phyloP scores from a whole-genome alignment of 106 monocot genomes.

The Gastrodia elata region DNA sequence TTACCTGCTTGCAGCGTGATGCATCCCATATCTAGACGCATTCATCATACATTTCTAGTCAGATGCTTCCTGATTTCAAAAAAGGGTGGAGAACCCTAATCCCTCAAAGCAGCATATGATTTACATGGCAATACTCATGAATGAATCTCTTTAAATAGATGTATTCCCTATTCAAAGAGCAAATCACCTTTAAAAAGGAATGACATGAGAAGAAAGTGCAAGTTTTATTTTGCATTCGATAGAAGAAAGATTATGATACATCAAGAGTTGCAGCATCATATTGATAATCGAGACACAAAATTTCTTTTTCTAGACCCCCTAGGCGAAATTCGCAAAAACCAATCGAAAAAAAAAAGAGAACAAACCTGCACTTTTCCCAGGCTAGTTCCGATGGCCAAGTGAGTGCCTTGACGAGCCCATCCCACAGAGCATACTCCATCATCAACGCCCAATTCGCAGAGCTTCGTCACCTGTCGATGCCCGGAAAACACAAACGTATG shows the following conservation, averaged over 20 bases:
- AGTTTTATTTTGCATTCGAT: not conserved
- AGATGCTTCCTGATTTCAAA: not conserved
- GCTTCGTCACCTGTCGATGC: constrained; percentile 56
- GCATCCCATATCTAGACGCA: constrained; percentile 92
- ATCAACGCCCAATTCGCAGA: constrained; percentile 78
- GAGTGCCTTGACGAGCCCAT: constrained; percentile 77
- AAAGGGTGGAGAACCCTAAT: not conserved
- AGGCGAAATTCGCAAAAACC: not conserved
- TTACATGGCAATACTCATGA: not conserved
- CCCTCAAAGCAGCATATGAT: not conserved
- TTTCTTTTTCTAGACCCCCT: not conserved
- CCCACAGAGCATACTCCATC: constrained; percentile 91
- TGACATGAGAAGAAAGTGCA: not conserved
- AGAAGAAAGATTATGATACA: not conserved
- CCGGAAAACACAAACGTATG: not conserved
- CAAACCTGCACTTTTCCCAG: constrained; percentile 79
- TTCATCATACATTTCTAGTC: not conserved
- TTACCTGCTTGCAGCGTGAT: constrained; percentile 63
- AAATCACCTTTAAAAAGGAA: not conserved
- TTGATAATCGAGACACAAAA: not conserved
- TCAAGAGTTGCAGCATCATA: not conserved
- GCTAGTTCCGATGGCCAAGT: constrained; percentile 84
- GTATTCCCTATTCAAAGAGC: not conserved
- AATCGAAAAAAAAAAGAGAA: not conserved
- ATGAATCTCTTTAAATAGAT: not conserved